These are phyloP conservation scores for Fusarium chlamydosporum DNA, from an alignment of 2,329 filamentous ascomycete species.

Conservation along the genomic window DNA sequence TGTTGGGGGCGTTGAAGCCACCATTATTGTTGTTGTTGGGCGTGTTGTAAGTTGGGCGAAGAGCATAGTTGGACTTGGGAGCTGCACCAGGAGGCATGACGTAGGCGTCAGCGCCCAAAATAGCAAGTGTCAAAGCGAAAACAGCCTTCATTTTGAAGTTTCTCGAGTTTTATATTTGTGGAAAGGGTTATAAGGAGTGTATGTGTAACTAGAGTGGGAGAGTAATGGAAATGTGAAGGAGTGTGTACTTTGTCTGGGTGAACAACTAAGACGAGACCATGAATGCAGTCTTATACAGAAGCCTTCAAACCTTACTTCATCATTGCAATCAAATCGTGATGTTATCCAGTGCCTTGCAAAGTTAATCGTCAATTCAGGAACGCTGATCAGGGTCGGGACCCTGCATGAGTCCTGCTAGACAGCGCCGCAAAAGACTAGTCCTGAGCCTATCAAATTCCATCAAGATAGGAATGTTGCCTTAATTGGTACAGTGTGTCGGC, in stretches of 20 bases:
- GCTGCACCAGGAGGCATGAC: slow-evolving; percentile 3
- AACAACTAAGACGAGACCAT: neutral
- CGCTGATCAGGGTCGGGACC: slow-evolving; percentile 23
- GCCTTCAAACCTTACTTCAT: neutral
- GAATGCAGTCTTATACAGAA: slow-evolving; percentile 19
- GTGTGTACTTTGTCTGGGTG: neutral
- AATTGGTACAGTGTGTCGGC: neutral
- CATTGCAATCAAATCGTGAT: neutral
- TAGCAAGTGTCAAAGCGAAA: slow-evolving; percentile 14
- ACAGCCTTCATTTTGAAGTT: slow-evolving; percentile 15
- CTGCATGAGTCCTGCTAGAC: slow-evolving; percentile 5
- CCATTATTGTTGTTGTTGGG: neutral
- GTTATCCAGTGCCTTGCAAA: neutral
- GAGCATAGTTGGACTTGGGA: slow-evolving; percentile 24
- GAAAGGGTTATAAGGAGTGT: neutral
- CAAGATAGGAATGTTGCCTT: neutral
- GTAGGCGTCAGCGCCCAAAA: slow-evolving; percentile 20
- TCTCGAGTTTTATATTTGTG: neutral
- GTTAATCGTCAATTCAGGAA: slow-evolving; percentile 16
- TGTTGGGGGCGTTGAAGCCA: neutral
- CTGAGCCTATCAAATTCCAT: neutral
- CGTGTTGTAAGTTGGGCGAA: neutral
- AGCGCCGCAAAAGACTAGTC: slow-evolving; percentile 24
- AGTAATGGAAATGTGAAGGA: slow-evolving; percentile 7
- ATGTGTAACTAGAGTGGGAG: neutral